Percentiles rank a stretch among this genome's conserved stretches.
Conservation (phyloP, 1,139 yeast species). For the Taphrina deformans region DNA sequence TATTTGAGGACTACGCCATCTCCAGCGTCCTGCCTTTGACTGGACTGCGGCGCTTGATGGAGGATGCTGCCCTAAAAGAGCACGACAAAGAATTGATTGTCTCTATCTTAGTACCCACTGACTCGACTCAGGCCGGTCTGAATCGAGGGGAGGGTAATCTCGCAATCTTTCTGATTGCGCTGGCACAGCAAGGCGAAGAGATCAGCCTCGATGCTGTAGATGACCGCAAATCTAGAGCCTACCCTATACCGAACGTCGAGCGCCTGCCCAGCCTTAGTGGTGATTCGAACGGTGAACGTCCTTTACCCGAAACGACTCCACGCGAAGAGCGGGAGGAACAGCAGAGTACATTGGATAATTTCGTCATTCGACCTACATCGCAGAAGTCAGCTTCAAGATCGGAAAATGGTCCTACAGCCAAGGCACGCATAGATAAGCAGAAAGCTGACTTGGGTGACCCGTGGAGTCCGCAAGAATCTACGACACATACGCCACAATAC, state of each 20-base stretch:
- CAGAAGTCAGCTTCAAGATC: background rate
- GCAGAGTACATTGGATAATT: background rate
- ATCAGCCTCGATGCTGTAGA: conserved; percentile 44
- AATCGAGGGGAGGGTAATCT: conserved; percentile 44
- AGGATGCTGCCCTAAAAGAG: conserved; percentile 7
- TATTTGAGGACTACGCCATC: conserved; percentile 9
- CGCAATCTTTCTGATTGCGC: conserved; percentile 45
- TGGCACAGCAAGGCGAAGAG: conserved; percentile 46
- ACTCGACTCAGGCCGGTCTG: conserved; percentile 36
- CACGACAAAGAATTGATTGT: conserved; percentile 9
- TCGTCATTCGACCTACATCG: background rate
- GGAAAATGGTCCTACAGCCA: background rate
- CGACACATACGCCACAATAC: conserved; percentile 9
- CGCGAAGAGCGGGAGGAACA: background rate
- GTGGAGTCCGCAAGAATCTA: conserved; percentile 1
- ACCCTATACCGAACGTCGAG: conserved; percentile 15
- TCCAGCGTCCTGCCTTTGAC: conserved; percentile 12
- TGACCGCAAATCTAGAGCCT: conserved; percentile 35
- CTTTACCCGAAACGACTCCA: background rate
- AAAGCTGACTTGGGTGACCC: background rate
- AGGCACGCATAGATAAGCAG: background rate
- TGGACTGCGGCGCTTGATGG: background rate
- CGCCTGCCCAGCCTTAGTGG: background rate
- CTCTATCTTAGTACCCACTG: conserved; percentile 24
- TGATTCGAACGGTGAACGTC: background rate